These are phyloP conservation scores for Amphirosellinia nigrospora DNA, from an alignment of 495 filamentous ascomycete genomes.

Conservation along the genomic window DNA sequence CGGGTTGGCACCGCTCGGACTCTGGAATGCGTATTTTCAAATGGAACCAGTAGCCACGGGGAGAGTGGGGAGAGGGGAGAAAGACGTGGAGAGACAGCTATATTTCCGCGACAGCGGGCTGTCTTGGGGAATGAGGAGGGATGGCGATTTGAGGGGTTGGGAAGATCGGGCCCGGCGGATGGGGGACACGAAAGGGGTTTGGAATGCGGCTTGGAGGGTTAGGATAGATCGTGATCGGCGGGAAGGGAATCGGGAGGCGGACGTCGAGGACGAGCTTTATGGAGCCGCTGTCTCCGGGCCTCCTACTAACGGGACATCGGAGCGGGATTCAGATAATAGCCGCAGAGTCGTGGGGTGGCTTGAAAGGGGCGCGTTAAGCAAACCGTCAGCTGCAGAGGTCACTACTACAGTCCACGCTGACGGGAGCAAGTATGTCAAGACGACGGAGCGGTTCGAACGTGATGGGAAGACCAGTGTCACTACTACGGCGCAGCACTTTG, in stretches of 20 bases:
- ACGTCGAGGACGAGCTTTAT: slow-evolving; percentile 13
- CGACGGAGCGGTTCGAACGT: slow-evolving; percentile 11
- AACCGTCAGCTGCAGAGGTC: slow-evolving; percentile 7
- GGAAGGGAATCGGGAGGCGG: neutral
- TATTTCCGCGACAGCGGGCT: neutral
- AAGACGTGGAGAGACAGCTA: neutral
- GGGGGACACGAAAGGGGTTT: neutral
- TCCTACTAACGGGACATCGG: neutral
- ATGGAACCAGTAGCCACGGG: slow-evolving; percentile 15
- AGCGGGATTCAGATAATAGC: neutral
- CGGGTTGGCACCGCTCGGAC: slow-evolving; percentile 21
- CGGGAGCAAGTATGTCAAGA: slow-evolving; percentile 33
- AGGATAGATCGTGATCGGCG: neutral
- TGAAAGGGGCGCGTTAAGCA: neutral
- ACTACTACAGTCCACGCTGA: slow-evolving; percentile 29
- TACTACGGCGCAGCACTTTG: slow-evolving; percentile 24
- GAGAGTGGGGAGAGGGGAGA: neutral
- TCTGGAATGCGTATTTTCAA: slow-evolving; percentile 35
- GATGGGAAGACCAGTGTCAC: slow-evolving; percentile 21
- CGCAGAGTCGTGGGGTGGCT: neutral
- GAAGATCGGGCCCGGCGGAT: neutral
- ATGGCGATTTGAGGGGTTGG: neutral
- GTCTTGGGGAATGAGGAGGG: neutral
- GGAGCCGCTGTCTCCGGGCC: too few species aligned
- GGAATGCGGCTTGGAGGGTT: slow-evolving; percentile 2